A percentile compares a stretch with the other conserved stretches of the same genome.
Conservation (phyloP, 176 grass and related monocot species). For the Bromus sterilis region DNA sequence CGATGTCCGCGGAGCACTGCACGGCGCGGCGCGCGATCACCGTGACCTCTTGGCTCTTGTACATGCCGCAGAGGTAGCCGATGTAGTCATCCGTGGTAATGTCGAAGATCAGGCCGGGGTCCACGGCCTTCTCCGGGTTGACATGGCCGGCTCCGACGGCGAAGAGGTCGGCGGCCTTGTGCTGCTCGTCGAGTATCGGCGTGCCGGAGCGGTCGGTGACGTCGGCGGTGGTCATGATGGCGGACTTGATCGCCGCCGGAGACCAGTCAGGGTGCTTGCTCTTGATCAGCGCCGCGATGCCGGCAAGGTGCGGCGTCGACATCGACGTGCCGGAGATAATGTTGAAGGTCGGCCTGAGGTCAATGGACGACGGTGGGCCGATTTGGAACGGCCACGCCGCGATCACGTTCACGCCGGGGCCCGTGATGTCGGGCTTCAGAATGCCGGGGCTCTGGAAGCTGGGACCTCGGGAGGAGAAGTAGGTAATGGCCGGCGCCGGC, state of each 20-base stretch:
- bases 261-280: slow-evolving; percentile 37
- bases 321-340: slow-evolving; percentile 55
- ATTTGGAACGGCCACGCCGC: background rate
- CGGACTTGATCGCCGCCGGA: slow-evolving; percentile 41
- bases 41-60: background rate
- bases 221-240: slow-evolving; percentile 63
- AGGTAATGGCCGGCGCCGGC: slow-evolving; percentile 21
- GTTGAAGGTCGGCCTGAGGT: background rate
- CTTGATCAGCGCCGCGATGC: slow-evolving; percentile 40
- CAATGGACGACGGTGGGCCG: background rate
- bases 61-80: background rate
- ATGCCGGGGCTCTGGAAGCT: background rate
- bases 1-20: background rate
- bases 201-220: slow-evolving; percentile 9
- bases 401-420: background rate
- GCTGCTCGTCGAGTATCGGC: slow-evolving; percentile 21
- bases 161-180: slow-evolving; percentile 13
- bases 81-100: background rate
- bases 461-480: slow-evolving; percentile 45
- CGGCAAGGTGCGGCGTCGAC: slow-evolving; percentile 56
- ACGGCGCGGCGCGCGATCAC: background rate
- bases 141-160: slow-evolving; percentile 40
- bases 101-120: slow-evolving; percentile 14
- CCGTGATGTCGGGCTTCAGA: slow-evolving; percentile 25
- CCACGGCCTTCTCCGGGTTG: slow-evolving; percentile 21